Conservation (phyloP, 345 rosid species). For the Rhodomyrtus tomentosa region DNA sequence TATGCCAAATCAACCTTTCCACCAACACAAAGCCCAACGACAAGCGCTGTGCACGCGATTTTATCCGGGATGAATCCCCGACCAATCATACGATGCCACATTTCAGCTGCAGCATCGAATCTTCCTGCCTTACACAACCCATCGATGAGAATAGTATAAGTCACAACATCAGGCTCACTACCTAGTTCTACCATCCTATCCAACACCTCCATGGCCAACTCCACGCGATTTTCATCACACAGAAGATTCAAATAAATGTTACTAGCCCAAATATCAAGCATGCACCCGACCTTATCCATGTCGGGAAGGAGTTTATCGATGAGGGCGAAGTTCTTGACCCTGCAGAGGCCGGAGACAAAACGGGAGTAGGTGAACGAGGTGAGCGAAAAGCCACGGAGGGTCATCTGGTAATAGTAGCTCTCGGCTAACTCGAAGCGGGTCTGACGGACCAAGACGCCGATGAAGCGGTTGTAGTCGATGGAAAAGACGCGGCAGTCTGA, state of each 20-base stretch:
- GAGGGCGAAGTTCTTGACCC: constrained; percentile 39
- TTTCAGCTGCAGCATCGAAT: constrained; percentile 35
- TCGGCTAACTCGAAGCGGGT: constrained; percentile 67
- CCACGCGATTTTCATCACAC: constrained; percentile 38
- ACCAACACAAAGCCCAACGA: constrained; percentile 51
- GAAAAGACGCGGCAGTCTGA: constrained; percentile 67
- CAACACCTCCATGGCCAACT: constrained; percentile 51
- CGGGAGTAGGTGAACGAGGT: constrained; percentile 84
- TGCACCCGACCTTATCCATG: constrained; percentile 53
- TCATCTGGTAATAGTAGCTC: constrained; percentile 45
- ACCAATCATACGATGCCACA: constrained; percentile 63
- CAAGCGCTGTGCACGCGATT: constrained; percentile 51
- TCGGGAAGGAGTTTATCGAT: constrained; percentile 46
- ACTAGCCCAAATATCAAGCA: constrained; percentile 82
- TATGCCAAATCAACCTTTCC: constrained; percentile 86
- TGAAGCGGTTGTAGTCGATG: constrained; percentile 76
- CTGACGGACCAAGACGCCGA: constrained; percentile 57
- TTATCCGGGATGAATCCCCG: constrained; percentile 55
- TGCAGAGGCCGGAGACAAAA: constrained; percentile 77
- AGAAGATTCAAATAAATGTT: constrained; percentile 65
- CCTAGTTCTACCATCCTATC: constrained; percentile 45
- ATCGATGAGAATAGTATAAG: constrained; percentile 61
- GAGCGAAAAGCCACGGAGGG: constrained; percentile 62
- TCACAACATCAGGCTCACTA: constrained; percentile 76
- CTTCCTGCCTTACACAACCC: constrained; percentile 51